Conservation (phyloP, 202 grass and related monocot species). For the Hordeum pubiflorum region DNA sequence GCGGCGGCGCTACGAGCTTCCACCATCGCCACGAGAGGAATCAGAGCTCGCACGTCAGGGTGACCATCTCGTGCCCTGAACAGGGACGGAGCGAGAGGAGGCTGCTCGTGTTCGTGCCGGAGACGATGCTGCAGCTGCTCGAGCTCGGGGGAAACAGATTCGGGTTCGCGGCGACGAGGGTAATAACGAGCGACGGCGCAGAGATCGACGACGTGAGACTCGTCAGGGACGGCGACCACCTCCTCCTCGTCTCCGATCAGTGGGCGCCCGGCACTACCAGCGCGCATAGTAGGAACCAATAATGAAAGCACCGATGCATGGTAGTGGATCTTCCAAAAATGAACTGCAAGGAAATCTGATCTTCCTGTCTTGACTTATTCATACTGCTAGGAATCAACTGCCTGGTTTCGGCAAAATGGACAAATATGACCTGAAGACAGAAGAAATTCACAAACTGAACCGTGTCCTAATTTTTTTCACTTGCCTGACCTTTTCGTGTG, state of each 20-base stretch:
- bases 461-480: no score
- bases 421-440: no score
- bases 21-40: not conserved
- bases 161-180: slow-evolving; percentile 28
- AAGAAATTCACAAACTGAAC: no score
- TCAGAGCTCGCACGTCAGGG: not conserved
- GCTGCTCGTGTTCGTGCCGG: slow-evolving; percentile 48
- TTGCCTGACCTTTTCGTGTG: no score
- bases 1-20: not conserved
- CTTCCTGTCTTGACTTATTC: no score
- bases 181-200: slow-evolving; percentile 33
- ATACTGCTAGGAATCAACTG: no score
- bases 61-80: slow-evolving; percentile 53
- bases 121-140: slow-evolving; percentile 38
- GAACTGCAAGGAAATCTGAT: no score
- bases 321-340: no score
- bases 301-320: no score
- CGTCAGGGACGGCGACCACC: slow-evolving; percentile 44
- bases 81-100: not conserved
- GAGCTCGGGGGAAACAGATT: slow-evolving; percentile 33
- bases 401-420: no score
- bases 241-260: slow-evolving; percentile 32
- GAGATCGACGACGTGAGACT: slow-evolving; percentile 48
- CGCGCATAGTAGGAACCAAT: not conserved
- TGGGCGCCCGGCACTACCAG: not conserved